phyloP scores from a whole-genome alignment of 805 yeast genomes.

The Millerozyma miso region DNA sequence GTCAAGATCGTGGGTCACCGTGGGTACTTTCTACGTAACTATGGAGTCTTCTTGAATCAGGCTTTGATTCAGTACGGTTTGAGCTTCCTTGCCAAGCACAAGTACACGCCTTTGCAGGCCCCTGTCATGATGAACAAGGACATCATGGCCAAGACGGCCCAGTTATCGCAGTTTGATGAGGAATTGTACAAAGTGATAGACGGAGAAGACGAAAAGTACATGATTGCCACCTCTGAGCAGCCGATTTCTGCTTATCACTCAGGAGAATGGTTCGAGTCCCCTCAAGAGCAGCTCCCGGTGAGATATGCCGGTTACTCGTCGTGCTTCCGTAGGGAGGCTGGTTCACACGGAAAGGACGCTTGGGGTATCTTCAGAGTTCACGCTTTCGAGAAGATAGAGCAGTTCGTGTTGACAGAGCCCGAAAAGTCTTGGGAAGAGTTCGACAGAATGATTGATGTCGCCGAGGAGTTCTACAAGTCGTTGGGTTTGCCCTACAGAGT shows the following conservation, averaged over 20 bases:
- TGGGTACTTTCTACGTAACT: constrained; percentile 92
- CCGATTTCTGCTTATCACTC: constrained; percentile 98
- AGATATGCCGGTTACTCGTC: constrained; percentile 98
- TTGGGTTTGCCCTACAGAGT: constrained; percentile 94
- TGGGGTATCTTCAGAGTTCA: constrained; percentile 99
- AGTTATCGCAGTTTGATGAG: constrained; percentile 95
- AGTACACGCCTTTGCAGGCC: constrained; percentile 89
- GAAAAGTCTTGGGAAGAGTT: constrained; percentile 98
- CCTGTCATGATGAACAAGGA: constrained; percentile 99
- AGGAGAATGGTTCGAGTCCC: constrained; percentile 97
- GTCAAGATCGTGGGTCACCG: constrained; percentile 97
- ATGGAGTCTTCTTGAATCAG: constrained; percentile 96
- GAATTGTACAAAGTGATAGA: constrained; percentile 95
- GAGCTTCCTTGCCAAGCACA: constrained; percentile 70
- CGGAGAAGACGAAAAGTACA: constrained; percentile 95
- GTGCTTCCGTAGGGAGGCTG: constrained; percentile 99
- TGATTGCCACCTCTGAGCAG: constrained; percentile 98
- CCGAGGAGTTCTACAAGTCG: constrained; percentile 91
- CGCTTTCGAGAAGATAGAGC: constrained; percentile 97
- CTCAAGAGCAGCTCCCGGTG: constrained; percentile 92
- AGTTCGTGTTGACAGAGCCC: constrained; percentile 92
- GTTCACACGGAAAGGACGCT: constrained; percentile 98
- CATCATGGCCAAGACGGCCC: constrained; percentile 99
- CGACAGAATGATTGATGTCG: constrained; percentile 85
- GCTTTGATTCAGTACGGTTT: constrained; percentile 96